Percentiles rank a stretch among this genome's conserved stretches.
Conservation (phyloP, 768 basidiomycete species). For the Russula abietina region DNA sequence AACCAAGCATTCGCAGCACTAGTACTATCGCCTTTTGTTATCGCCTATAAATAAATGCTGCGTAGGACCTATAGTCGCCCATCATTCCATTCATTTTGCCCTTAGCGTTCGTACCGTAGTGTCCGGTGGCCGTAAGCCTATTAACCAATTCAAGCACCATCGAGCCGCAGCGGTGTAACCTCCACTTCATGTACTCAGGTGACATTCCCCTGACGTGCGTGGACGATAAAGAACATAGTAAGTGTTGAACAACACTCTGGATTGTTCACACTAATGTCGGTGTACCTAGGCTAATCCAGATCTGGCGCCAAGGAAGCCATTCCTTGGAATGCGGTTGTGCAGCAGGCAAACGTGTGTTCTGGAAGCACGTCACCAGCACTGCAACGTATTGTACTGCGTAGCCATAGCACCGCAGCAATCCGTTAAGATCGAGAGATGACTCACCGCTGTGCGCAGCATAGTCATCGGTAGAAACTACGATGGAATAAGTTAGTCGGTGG, state of each 20-base stretch:
- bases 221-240: neutral
- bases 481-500: too few relatives aligned
- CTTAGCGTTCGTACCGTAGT: too few relatives aligned
- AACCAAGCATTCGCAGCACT: too few relatives aligned
- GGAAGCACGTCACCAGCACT: too few relatives aligned
- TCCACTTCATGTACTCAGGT: too few relatives aligned
- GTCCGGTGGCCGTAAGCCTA: neutral
- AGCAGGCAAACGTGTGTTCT: too few relatives aligned
- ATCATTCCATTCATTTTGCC: neutral
- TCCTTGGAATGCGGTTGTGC: too few relatives aligned
- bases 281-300: too few relatives aligned
- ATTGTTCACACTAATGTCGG: neutral
- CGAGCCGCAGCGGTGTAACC: neutral
- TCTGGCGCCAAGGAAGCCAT: too few relatives aligned
- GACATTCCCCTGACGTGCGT: too few relatives aligned
- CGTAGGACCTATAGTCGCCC: neutral
- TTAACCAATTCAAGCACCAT: slow-evolving; percentile 4
- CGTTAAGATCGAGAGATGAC: neutral
- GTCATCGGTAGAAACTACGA: too few relatives aligned
- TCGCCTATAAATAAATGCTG: neutral
- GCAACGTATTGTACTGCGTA: too few relatives aligned
- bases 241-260: neutral
- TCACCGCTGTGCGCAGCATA: neutral
- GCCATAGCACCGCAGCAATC: neutral
- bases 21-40: neutral